Evolutionary conservation across 2,329 filamentous ascomycete species (phyloP), one percentile per base, ranked within the genome.

Genomic region (Calonectria crousiana): DNA sequence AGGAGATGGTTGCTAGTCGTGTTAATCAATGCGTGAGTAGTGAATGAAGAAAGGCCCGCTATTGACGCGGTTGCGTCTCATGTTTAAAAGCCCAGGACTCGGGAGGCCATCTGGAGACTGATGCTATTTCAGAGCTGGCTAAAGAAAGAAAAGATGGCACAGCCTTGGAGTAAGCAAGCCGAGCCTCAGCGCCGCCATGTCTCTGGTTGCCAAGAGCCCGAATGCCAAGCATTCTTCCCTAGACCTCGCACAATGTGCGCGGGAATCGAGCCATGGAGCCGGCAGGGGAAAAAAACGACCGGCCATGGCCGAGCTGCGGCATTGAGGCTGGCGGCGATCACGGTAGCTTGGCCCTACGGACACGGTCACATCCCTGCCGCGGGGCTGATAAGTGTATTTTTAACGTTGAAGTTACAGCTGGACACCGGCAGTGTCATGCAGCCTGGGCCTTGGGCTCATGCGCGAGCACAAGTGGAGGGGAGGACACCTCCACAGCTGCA

Each of bases 141-240:
- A 8, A 20, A 60, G 36, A 16, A 11, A 13, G 18, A 60, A 8
- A 36, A 38, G 10, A 60, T n/a, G 30, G 9, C 56, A 60, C 34
- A 60, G 56, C 56, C 56, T 26, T 34, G 52, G 20, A 26, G 34
- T 18, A 23, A 60, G n/a, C 34, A 41, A 28, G n/a, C 56, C 34
- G 13, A 23, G 56, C 56, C 56, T 26, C 56, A 60, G n/a, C 34
- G 34, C 32, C 26, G 56, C 34, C 56, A 41, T 60, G 56, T 38
- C 36, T 34, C 5, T 60, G 41, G 34, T 11, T 26, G 56, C 6
- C 2, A 47, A 23, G n/a, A 38, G n/a, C 23, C 23, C 18, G 34
- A 38, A 26, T 60, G 56, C 56, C 56, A 60, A 60, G 56, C 13
- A 60, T 60, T 34, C 41, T 60, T 60, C 56, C 41, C 41, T 60